Evolutionary conservation across 2,329 filamentous ascomycete genomes (phyloP).

Genomic region (Ophiocordyceps camponoti-leonardi): DNA sequence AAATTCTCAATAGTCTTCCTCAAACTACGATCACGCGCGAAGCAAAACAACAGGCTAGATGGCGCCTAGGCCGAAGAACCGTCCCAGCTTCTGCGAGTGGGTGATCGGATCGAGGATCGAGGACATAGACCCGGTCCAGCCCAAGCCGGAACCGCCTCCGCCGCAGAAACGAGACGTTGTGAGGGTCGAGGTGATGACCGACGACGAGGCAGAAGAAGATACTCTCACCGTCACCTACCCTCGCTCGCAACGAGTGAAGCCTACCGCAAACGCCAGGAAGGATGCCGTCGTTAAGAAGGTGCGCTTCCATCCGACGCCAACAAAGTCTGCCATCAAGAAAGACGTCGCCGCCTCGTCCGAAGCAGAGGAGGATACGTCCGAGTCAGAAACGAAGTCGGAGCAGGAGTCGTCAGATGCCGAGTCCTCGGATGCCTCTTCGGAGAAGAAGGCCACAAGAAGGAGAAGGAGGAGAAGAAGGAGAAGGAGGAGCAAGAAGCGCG

Average conservation of each 20-base stretch:
- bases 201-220: slow-evolving; percentile 33
- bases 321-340: slow-evolving; percentile 22
- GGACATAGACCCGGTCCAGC: slow-evolving; percentile 10
- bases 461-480: no score
- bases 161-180: slow-evolving; percentile 14
- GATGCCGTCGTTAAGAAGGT: slow-evolving; percentile 21
- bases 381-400: slow-evolving; percentile 8
- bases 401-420: no score
- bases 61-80: slow-evolving; percentile 1
- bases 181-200: slow-evolving; percentile 26
- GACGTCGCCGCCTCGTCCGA: slow-evolving; percentile 7
- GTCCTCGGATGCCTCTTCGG: no score
- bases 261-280: slow-evolving; percentile 2
- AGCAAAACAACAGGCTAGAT: neutral
- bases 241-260: slow-evolving; percentile 11
- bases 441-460: no score
- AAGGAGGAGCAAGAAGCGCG: no score
- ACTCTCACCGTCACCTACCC: slow-evolving; percentile 31
- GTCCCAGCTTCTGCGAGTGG: slow-evolving; percentile 21
- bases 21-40: no score
- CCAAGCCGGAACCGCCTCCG: slow-evolving; percentile 8
- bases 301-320: slow-evolving; percentile 18
- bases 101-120: slow-evolving; percentile 19
- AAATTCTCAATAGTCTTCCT: neutral
- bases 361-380: slow-evolving; percentile 7